Evolutionary conservation across 768 basidiomycete species (phyloP), one percentile per base, ranked within the genome.

Genomic region (Termitomyces sp.): DNA sequence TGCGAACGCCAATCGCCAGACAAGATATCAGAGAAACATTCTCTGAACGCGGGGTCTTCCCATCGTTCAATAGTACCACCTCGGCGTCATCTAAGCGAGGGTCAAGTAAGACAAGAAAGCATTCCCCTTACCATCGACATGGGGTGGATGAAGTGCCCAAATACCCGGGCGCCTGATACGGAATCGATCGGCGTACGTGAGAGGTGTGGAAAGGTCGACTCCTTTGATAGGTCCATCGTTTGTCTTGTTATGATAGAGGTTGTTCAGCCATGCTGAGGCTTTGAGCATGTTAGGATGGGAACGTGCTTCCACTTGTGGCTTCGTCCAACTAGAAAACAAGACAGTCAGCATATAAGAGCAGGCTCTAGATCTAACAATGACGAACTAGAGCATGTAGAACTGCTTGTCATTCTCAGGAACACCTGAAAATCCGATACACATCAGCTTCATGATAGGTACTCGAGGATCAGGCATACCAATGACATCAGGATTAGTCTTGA

Each of bases 51-150:
- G 1, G 75, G 68, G 67, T 90, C 85, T 69, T 88, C 84, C 86
- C 85, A 87, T 12, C 92, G 77, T 68, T 94, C 91, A 27, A 91
- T 83, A 0, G 82, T 71, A 8, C 89, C 89, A 7, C 90, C 90
- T 82, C 73, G 25, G 60, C 54, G 27, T 16, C 69, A 45, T 35
- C 31, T 47, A 2, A 44, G 16, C 21, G 4, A 32, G n/a, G 21
- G 23, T 47, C 35, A 52, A 53, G 34, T 3, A 51, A 27, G 29
- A 31, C 27, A 3, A 25, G 16, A 19, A 6, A 56, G n/a, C 19
- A 68, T 62, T 43, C 59, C 58, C n/a, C 65, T 27, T 44, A 77
- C 77, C 76, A 57, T 80, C 78, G 32, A 80, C 60, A 61, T 78
- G 71, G 4, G 74, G 73, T 38, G 72, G 73, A 57, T 85, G 81